These are phyloP conservation scores for Dictyophora rubrovolvata DNA, from an alignment of 768 basidiomycete genomes.

Conservation along the genomic window DNA sequence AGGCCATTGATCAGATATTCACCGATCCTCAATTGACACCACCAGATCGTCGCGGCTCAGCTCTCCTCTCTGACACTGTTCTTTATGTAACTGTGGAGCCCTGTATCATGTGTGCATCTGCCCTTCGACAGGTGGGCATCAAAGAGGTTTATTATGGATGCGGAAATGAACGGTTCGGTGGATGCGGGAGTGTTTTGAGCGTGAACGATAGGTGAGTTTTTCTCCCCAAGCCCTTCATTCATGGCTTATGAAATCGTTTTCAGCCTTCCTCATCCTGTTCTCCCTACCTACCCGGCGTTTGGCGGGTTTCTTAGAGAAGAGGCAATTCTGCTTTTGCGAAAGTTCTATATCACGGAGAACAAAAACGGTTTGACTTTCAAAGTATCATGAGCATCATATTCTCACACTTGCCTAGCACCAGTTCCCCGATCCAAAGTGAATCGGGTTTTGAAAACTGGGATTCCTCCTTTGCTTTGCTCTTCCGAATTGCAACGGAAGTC, in stretches of 20 bases:
- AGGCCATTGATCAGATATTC: slow-evolving; percentile 86
- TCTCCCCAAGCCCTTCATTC: neutral
- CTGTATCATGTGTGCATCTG: slow-evolving; percentile 98
- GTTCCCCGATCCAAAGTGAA: slow-evolving; percentile 80
- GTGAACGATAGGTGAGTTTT: slow-evolving; percentile 62
- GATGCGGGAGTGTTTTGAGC: slow-evolving; percentile 88
- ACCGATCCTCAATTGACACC: slow-evolving; percentile 55
- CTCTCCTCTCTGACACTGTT: slow-evolving; percentile 53
- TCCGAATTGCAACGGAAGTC: too few species aligned
- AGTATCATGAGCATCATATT: neutral
- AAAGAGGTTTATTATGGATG: slow-evolving; percentile 87
- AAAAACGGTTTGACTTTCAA: slow-evolving; percentile 55
- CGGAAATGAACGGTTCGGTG: slow-evolving; percentile 92
- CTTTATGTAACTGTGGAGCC: slow-evolving; percentile 99
- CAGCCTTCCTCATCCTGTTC: slow-evolving; percentile 62
- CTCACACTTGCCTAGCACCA: slow-evolving; percentile 49
- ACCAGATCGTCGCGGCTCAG: neutral
- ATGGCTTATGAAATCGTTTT: neutral
- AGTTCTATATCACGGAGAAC: slow-evolving; percentile 92
- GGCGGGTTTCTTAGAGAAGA: slow-evolving; percentile 75
- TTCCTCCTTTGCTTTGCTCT: slow-evolving; percentile 23
- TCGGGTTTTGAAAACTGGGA: slow-evolving; percentile 77
- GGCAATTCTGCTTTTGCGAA: slow-evolving; percentile 75
- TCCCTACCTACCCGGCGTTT: slow-evolving; percentile 62
- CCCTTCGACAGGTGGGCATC: slow-evolving; percentile 88